Conservation (phyloP, 345 rosid genomes). For the Boechera stricta region DNA sequence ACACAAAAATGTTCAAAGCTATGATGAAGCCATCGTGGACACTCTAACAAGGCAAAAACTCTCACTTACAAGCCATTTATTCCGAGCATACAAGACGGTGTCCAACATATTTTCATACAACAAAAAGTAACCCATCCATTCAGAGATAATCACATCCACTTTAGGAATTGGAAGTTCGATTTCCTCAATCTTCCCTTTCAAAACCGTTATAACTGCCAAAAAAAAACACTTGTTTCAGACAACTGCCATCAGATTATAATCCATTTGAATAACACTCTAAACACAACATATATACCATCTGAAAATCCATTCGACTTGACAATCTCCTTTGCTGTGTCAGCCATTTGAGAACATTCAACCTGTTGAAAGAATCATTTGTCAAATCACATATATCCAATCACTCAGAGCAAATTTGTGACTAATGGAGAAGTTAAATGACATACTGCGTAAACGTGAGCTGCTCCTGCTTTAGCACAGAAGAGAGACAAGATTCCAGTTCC, state of each 20-base stretch:
- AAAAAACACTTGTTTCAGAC: constrained; percentile 16
- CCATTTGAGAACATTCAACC: constrained; percentile 96
- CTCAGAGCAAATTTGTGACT: not conserved
- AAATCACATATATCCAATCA: constrained; percentile 19
- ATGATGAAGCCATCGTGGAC: not conserved
- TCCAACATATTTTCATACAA: constrained; percentile 91
- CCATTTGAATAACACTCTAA: not conserved
- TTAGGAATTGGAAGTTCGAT: constrained; percentile 75
- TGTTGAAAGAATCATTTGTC: constrained; percentile 34
- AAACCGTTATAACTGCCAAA: constrained; percentile 74
- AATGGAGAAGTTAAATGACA: constrained; percentile 27
- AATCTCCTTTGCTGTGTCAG: constrained; percentile 87
- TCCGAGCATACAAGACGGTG: constrained; percentile 87
- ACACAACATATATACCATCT: constrained; percentile 52
- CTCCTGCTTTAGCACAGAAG: constrained; percentile 96
- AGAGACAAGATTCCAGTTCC: constrained; percentile 96
- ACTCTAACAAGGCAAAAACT: not conserved
- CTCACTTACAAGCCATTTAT: constrained; percentile 94
- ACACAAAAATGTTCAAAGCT: not conserved
- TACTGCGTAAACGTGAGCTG: constrained; percentile 89
- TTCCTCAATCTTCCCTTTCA: constrained; percentile 95
- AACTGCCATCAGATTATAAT: not conserved
- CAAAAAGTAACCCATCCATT: constrained; percentile 98
- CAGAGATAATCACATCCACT: constrained; percentile 91
- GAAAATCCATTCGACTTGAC: constrained; percentile 80